Base-by-base conservation (phyloP, 495 filamentous ascomycete species). In the Lineolata rhizophorae region DNA sequence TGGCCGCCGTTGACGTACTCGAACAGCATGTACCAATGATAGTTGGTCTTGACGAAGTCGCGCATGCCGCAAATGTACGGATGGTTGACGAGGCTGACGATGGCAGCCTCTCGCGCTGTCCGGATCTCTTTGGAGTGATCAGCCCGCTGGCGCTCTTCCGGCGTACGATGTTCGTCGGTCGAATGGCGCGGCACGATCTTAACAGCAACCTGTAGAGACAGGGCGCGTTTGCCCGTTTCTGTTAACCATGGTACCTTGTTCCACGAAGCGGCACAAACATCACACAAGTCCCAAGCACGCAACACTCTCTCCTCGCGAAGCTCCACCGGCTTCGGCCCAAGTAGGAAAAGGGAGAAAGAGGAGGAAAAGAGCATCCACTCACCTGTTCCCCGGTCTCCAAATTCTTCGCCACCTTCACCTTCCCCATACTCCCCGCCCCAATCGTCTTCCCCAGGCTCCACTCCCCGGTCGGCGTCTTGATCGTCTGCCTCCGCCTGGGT, bases 1-100 rank as follows among this genome's bases (percentile, higher is more conserved):
- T 99, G 87, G 10, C 87, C 90, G 30, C 87, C 87, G 49, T 99
- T 94, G 54, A 99, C 90, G 50, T 92, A 93, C 57, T 99, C 87
- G 48, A 95, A 99, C 15, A 99, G 70, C 87, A 99, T 99, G 52
- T 99, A 99, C 87, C 87, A 99, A 51, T 99, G 87, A 53, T 92
- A 87, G 45, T 82, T 79, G 12, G 87, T 95, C 15, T 83, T 76
- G 32, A 94, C 70, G 10, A 93, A 81, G 55, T 99, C 87, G 37
- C 83, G 67, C 69, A 99, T 83, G 4, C 75, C 85, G 51, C 87
- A 99, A 36, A 97, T 91, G 49, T 94, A 92, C 3, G 87, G 90
- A 42, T 95, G 87, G 48, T 83, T 75, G 27, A 93, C 67, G 15
- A 99, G 72, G 17, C 79, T 91, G 37, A 95, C 87, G 42, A 99